Conservation (phyloP, 768 basidiomycete genomes). For the Podaxis mareebaensis region DNA sequence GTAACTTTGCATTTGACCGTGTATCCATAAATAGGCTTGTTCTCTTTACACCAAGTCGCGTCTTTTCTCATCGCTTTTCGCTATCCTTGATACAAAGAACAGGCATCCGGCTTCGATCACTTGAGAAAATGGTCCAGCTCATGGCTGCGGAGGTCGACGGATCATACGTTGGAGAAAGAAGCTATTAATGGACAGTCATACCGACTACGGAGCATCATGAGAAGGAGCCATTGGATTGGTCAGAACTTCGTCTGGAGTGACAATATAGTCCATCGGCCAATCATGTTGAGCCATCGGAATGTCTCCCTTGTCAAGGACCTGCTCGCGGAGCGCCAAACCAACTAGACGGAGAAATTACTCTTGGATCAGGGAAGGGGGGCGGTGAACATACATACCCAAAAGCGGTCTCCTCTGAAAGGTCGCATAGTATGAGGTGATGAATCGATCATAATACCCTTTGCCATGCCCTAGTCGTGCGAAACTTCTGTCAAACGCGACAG, state of each 20-base stretch:
- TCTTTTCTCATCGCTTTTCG: too few species aligned
- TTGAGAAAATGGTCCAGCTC: neutral
- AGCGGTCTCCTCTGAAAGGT: constrained; percentile 48
- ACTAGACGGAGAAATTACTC: constrained; percentile 39
- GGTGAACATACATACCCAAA: constrained; percentile 46
- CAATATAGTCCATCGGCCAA: constrained; percentile 63
- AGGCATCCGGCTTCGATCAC: too few species aligned
- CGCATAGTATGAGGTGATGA: constrained; percentile 56
- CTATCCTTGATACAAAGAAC: too few species aligned
- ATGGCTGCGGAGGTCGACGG: neutral
- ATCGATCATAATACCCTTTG: constrained; percentile 82
- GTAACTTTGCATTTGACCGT: too few species aligned
- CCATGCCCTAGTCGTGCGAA: constrained; percentile 77
- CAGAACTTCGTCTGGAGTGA: constrained; percentile 42
- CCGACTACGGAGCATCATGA: neutral
- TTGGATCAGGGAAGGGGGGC: constrained; percentile 9
- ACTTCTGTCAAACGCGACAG: constrained; percentile 72
- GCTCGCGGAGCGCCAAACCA: constrained; percentile 65
- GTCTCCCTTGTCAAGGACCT: constrained; percentile 49
- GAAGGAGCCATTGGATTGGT: neutral
- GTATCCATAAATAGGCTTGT: too few species aligned
- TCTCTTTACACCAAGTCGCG: too few species aligned
- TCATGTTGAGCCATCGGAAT: constrained; percentile 60
- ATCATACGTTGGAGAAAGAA: neutral
- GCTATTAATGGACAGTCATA: neutral